phyloP scores from a whole-genome alignment of 140 eudicot species.

The Senecio squalidus region DNA sequence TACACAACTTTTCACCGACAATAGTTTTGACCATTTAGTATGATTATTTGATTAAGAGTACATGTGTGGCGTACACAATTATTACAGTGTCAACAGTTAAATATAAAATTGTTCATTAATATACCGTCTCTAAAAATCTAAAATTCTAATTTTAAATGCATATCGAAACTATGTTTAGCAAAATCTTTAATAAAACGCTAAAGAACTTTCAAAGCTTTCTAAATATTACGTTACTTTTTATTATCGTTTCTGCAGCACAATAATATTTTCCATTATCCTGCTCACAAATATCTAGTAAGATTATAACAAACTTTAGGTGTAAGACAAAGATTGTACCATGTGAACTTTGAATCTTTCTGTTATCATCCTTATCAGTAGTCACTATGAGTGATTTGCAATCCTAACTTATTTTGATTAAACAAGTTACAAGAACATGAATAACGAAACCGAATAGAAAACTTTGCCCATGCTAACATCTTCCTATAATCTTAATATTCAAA shows the following conservation, averaged over 20 bases:
- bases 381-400: background rate
- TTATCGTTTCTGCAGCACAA: background rate
- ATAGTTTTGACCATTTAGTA: too few relatives aligned
- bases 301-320: background rate
- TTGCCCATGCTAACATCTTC: conserved; percentile 24
- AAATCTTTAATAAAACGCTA: too few relatives aligned
- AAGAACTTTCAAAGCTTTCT: too few relatives aligned
- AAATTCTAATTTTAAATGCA: too few relatives aligned
- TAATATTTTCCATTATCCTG: background rate
- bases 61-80: too few relatives aligned
- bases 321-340: background rate
- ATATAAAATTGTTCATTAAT: too few relatives aligned
- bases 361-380: background rate
- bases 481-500: conserved; percentile 19
- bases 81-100: too few relatives aligned
- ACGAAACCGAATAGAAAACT: background rate
- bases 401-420: conserved; percentile 4
- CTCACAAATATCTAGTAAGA: background rate
- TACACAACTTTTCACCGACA: too few relatives aligned
- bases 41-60: too few relatives aligned
- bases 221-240: too few relatives aligned
- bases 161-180: too few relatives aligned
- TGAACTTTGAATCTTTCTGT: background rate
- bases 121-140: too few relatives aligned
- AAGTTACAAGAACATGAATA: background rate